phyloP scores from a whole-genome alignment of 306 rosid genomes.

The Cicer chorassanicum region DNA sequence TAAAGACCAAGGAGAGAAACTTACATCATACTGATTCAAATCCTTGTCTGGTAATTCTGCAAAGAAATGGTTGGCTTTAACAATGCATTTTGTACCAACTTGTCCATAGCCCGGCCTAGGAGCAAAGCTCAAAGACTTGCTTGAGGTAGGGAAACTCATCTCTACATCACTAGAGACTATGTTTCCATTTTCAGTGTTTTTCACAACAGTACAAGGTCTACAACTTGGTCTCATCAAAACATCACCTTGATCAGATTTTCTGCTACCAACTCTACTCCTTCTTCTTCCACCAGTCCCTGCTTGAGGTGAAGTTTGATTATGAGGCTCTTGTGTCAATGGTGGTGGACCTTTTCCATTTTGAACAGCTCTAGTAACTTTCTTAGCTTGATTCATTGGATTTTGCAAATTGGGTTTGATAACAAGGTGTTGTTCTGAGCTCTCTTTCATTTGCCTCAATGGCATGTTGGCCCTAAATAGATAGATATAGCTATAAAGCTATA shows the following conservation, averaged over 20 bases:
- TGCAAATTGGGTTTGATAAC: conserved; percentile 87
- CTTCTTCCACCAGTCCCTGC: conserved; percentile 79
- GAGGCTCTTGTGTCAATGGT: conserved; percentile 56
- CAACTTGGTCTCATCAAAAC: conserved; percentile 83
- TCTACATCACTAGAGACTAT: conserved; percentile 53
- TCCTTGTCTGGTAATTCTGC: conserved; percentile 98
- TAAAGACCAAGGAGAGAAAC: conserved; percentile 45
- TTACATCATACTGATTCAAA: conserved; percentile 97
- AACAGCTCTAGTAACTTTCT: conserved; percentile 68
- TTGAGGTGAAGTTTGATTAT: conserved; percentile 67
- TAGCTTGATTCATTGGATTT: conserved; percentile 65
- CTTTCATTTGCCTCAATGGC: conserved; percentile 96
- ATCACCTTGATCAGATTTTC: conserved; percentile 87
- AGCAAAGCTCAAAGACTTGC: conserved; percentile 81
- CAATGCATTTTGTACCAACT: conserved; percentile 88
- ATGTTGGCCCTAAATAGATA: conserved; percentile 53
- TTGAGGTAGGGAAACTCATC: conserved; percentile 79
- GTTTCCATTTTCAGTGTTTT: conserved; percentile 55
- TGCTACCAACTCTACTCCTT: conserved; percentile 82
- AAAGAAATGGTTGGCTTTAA: conserved; percentile 96
- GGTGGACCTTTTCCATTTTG: conserved; percentile 90
- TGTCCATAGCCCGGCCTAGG: conserved; percentile 93
- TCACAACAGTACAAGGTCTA: conserved; percentile 65
- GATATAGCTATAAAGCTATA: conserved; percentile 9
- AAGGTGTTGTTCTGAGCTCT: conserved; percentile 91